A percentile compares a stretch with the other conserved stretches of the same genome.
phyloP scores from a whole-genome alignment of 176 grass and related monocot genomes.

The Urochloa ruziziensis region DNA sequence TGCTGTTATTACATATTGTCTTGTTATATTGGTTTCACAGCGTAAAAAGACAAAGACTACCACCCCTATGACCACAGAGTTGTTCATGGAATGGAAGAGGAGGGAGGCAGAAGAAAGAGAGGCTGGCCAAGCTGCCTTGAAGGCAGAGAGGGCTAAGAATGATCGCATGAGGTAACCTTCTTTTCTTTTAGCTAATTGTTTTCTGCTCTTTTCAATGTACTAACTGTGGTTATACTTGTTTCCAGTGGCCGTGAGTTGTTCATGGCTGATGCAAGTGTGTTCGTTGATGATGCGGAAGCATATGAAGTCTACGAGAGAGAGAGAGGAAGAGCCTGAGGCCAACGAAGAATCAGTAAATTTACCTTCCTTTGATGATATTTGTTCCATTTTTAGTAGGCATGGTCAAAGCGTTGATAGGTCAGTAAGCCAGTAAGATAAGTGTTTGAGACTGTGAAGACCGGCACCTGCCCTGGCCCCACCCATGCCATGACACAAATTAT shows the following conservation, averaged over 20 bases:
- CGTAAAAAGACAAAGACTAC: constrained; percentile 65
- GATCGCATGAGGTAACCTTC: constrained; percentile 89
- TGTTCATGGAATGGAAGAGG: constrained; percentile 96
- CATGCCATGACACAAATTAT: neutral
- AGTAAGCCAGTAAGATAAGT: neutral
- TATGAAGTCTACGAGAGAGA: constrained; percentile 83
- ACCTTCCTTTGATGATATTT: constrained; percentile 9
- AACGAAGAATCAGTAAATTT: constrained; percentile 57
- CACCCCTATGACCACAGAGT: constrained; percentile 79
- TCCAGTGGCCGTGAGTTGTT: constrained; percentile 98
- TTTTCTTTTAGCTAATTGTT: constrained; percentile 14
- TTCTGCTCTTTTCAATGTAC: neutral
- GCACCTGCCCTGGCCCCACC: neutral
- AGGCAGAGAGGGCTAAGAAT: constrained; percentile 93
- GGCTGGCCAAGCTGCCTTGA: constrained; percentile 69
- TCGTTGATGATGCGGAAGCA: constrained; percentile 96
- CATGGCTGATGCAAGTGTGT: constrained; percentile 87
- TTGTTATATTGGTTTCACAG: constrained; percentile 48
- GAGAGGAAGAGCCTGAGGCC: constrained; percentile 53
- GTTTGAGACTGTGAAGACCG: neutral
- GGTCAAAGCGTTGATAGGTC: neutral
- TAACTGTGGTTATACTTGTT: constrained; percentile 24
- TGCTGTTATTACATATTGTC: constrained; percentile 12
- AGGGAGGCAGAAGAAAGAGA: constrained; percentile 91
- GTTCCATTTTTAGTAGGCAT: neutral